A percentile compares a stretch with the other conserved stretches of the same genome.
Evolutionary conservation across 345 rosid genomes (phyloP).

Genomic region (Cardiospermum halicacabum): DNA sequence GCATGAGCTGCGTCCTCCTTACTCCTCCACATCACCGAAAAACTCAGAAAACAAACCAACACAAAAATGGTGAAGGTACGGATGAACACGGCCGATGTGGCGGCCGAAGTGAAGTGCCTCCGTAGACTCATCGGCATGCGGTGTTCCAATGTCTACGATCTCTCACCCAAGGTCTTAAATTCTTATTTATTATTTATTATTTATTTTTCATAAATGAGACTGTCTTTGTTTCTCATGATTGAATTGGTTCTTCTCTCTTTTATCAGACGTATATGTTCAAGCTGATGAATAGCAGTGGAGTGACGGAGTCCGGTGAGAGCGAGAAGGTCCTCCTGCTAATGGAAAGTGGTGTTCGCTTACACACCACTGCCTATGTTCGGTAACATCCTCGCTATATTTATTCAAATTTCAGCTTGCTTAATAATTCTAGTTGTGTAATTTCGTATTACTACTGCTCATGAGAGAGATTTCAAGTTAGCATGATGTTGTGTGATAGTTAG

Average conservation of each 20-base stretch:
- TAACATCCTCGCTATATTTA: constrained; percentile 9
- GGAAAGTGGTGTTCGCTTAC: constrained; percentile 97
- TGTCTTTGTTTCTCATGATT: background rate
- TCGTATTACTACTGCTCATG: too few relatives aligned
- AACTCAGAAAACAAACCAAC: background rate
- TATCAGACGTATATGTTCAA: constrained; percentile 87
- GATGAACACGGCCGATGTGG: constrained; percentile 99
- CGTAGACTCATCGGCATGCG: constrained; percentile 91
- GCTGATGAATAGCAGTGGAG: constrained; percentile 96
- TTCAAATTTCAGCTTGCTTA: too few relatives aligned
- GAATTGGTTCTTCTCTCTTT: background rate
- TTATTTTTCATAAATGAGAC: background rate
- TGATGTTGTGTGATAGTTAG: too few relatives aligned
- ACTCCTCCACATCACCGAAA: background rate
- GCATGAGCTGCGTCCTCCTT: too few relatives aligned
- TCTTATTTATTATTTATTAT: background rate
- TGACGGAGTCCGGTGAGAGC: constrained; percentile 95
- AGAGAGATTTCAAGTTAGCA: too few relatives aligned
- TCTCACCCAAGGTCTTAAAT: constrained; percentile 73
- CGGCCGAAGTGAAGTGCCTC: constrained; percentile 93
- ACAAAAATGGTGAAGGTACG: constrained; percentile 87
- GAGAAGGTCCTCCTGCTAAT: constrained; percentile 84
- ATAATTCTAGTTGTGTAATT: too few relatives aligned
- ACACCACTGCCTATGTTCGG: constrained; percentile 86
- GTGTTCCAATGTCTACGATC: constrained; percentile 96